Evolutionary conservation across 192 early-diverging fungal genomes (phyloP).

Genomic region (Phlyctochytrium arcticum): DNA sequence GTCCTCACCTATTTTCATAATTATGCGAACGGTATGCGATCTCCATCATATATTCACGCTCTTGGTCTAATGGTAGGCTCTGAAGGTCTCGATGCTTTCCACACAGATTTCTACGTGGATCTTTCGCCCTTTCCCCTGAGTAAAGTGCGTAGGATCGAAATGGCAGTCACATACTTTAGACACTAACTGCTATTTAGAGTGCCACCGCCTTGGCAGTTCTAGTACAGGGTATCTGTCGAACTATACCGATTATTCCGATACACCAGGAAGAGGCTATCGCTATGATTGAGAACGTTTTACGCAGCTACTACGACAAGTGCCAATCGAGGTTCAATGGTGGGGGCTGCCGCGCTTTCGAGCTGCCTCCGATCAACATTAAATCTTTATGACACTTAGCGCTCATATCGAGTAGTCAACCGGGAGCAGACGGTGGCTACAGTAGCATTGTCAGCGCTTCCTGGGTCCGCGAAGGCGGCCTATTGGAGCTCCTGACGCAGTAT

Average conservation of each 20-base stretch:
- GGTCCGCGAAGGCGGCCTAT: constrained; percentile 58
- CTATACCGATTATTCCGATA: constrained; percentile 60
- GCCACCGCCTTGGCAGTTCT: constrained; percentile 54
- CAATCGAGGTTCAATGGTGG: constrained; percentile 32
- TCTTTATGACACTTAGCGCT: constrained; percentile 34
- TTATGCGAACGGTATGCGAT: constrained; percentile 52
- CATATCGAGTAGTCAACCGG: constrained; percentile 34
- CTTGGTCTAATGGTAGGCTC: background rate
- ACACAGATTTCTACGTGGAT: constrained; percentile 32
- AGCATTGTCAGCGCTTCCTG: constrained; percentile 53
- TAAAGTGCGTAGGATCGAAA: constrained; percentile 47
- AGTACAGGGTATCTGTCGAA: constrained; percentile 61
- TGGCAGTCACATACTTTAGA: background rate
- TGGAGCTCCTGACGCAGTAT: constrained; percentile 47
- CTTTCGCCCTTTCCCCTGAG: constrained; percentile 60
- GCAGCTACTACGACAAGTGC: constrained; percentile 70
- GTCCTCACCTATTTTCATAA: constrained; percentile 68
- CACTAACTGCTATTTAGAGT: constrained; percentile 43
- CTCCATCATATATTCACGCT: constrained; percentile 7
- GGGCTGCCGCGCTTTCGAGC: background rate
- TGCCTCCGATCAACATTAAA: too few species aligned
- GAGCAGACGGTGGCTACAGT: constrained; percentile 31
- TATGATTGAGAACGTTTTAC: constrained; percentile 64
- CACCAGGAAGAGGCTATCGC: constrained; percentile 65
- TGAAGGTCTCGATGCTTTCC: constrained; percentile 52